phyloP scores from a whole-genome alignment of 2,329 filamentous ascomycete species.

The Ceratocystis cacaofunesta region DNA sequence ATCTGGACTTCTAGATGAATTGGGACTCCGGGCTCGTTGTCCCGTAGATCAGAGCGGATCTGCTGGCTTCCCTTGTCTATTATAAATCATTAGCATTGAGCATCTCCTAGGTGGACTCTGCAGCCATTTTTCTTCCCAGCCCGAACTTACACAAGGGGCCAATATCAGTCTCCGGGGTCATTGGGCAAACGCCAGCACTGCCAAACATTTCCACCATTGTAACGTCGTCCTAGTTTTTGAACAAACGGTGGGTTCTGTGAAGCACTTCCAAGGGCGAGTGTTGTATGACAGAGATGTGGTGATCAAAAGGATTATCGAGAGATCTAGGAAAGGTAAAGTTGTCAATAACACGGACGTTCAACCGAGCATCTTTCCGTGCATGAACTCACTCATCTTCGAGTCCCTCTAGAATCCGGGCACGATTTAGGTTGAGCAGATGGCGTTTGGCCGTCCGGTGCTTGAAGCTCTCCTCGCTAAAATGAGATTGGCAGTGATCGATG shows the following conservation, averaged over 20 bases:
- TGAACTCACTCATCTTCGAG: conserved; percentile 16
- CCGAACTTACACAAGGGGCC: conserved; percentile 31
- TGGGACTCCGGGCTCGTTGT: conserved; percentile 18
- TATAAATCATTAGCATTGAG: background rate
- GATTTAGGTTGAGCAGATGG: conserved; percentile 2
- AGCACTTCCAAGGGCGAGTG: conserved; percentile 20
- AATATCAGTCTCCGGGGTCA: conserved; percentile 36
- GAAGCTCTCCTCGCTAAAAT: conserved; percentile 15
- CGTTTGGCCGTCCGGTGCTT: conserved; percentile 17
- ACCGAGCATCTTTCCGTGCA: background rate
- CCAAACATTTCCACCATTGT: conserved; percentile 26
- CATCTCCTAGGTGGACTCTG: background rate
- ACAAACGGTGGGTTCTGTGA: conserved; percentile 27
- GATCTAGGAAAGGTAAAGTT: conserved; percentile 7
- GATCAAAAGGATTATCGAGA: conserved; percentile 12
- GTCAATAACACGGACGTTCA: background rate
- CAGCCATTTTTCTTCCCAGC: background rate
- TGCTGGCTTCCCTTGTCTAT: conserved; percentile 18
- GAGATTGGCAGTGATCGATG: conserved; percentile 17
- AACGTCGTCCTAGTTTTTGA: conserved; percentile 22
- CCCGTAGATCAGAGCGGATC: conserved; percentile 18
- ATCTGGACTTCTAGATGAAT: conserved; percentile 20
- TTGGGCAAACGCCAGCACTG: conserved; percentile 30
- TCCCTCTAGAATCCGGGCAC: conserved; percentile 8
- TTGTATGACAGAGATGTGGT: conserved; percentile 3